Percentiles rank a stretch among this genome's conserved stretches.
Evolutionary conservation across 306 rosid species (phyloP).

Genomic region (Rosa chinensis): DNA sequence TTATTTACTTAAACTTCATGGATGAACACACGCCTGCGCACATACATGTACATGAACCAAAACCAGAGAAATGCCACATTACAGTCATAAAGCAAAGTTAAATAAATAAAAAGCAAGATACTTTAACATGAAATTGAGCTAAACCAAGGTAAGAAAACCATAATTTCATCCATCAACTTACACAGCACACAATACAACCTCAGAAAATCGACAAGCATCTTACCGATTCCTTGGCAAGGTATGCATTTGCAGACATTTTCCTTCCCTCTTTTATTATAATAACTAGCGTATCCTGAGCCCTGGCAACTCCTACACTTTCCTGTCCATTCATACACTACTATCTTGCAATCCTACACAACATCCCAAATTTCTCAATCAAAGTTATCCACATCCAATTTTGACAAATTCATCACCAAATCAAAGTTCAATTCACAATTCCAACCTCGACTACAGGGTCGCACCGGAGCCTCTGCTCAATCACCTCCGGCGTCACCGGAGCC

Average conservation of each 20-base stretch:
- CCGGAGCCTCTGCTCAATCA: slow-evolving; percentile 68
- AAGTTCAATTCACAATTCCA: not conserved
- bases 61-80: not conserved
- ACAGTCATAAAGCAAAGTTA: not conserved
- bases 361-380: not conserved
- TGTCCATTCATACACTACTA: slow-evolving; percentile 97
- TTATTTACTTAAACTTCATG: not conserved
- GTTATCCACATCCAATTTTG: not conserved
- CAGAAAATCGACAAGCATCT: not conserved
- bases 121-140: not conserved
- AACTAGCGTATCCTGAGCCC: slow-evolving; percentile 83
- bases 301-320: slow-evolving; percentile 94
- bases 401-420: not conserved
- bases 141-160: not conserved
- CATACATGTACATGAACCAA: not conserved
- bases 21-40: not conserved
- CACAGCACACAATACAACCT: not conserved
- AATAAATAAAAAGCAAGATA: not conserved
- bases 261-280: slow-evolving; percentile 79
- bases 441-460: slow-evolving; percentile 79
- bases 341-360: slow-evolving; percentile 81
- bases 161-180: not conserved
- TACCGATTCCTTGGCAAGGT: slow-evolving; percentile 98
- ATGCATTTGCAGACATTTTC: slow-evolving; percentile 76
- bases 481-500: slow-evolving; percentile 67